Base-by-base conservation (phyloP, 225 moss, liverwort and hornwort genomes). In the Takakia lepidozioides region DNA sequence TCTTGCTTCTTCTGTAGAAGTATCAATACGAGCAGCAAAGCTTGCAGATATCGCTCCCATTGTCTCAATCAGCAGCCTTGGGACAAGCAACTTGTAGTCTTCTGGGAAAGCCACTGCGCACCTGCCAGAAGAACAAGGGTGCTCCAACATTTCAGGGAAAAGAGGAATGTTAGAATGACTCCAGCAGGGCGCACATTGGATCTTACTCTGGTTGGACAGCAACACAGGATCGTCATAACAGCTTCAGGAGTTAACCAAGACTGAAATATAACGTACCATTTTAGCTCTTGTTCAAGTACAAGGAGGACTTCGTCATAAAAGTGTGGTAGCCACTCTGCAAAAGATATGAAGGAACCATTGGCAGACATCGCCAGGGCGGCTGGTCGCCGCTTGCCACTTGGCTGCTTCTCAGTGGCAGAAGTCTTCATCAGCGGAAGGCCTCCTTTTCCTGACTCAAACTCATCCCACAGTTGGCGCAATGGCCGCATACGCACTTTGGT, bases 401-500 rank as follows among this genome's bases (percentile, higher is more conserved):
- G 44, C 49, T 59, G 75, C 36, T 57, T 78, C 51, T 75, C 72
- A 38, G 64, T 71, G 46, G 70, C 51, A 47, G 85, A 60, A 34
- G 78, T 56, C 54, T 79, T 83, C 26, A 75, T 82, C 52, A 78
- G 49, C 43, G 85, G 76, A 29, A 87, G 55, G 22, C 85, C 87
- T 25, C 77, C 83, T 68, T 85, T 98, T 34, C 71, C 83, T 52
- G 91, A 70, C 73, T 98, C 98, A 50, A 98, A 98, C 43, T 98
- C 98, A 53, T 98, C 98, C 98, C 98, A 98, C 22, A 98, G 66
- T 40, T 87, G 98, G 67, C 87, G 92, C 37, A 98, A 61, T 38
- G 98, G 98, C 51, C 87, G 72, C 62, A 91, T 81, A 49, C 98
- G 78, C 44, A 98, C 98, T 48, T 91, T 72, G 24, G 98, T 98